Conservation (phyloP, 2,329 filamentous ascomycete species). For the Colletotrichum somersetense region DNA sequence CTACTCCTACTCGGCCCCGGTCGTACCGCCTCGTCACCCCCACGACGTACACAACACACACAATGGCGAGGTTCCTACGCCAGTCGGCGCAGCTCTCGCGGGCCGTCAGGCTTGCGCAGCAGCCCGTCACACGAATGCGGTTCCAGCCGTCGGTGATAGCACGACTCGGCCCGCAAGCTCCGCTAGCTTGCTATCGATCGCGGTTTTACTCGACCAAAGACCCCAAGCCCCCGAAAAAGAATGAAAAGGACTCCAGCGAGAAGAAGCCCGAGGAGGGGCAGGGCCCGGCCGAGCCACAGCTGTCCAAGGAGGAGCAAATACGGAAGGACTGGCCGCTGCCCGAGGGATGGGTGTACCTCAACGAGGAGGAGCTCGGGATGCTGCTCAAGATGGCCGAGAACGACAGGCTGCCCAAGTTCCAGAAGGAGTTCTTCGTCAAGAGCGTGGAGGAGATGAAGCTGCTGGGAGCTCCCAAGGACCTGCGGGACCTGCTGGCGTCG, state of each 20-base stretch:
- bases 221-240: slow-evolving; percentile 54
- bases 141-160: slow-evolving; percentile 52
- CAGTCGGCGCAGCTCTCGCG: slow-evolving; percentile 75
- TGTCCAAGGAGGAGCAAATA: slow-evolving; percentile 44
- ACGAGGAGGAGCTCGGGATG: slow-evolving; percentile 61
- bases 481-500: slow-evolving; percentile 68
- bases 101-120: slow-evolving; percentile 69
- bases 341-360: slow-evolving; percentile 62
- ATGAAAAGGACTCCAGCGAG: slow-evolving; percentile 46
- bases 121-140: slow-evolving; percentile 63
- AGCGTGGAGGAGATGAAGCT: slow-evolving; percentile 73
- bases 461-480: slow-evolving; percentile 77
- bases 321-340: slow-evolving; percentile 53
- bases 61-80: slow-evolving; percentile 76
- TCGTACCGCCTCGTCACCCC: slow-evolving; percentile 36
- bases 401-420: slow-evolving; percentile 72
- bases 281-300: slow-evolving; percentile 42
- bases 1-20: slow-evolving; percentile 36
- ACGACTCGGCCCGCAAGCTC: slow-evolving; percentile 52
- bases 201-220: slow-evolving; percentile 56
- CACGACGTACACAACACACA: slow-evolving; percentile 19
- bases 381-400: slow-evolving; percentile 69
- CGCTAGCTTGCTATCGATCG: slow-evolving; percentile 45
- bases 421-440: slow-evolving; percentile 70
- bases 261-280: slow-evolving; percentile 45